phyloP scores from a whole-genome alignment of 73 alveolate genomes.

The Paramecium pentaurelia region DNA sequence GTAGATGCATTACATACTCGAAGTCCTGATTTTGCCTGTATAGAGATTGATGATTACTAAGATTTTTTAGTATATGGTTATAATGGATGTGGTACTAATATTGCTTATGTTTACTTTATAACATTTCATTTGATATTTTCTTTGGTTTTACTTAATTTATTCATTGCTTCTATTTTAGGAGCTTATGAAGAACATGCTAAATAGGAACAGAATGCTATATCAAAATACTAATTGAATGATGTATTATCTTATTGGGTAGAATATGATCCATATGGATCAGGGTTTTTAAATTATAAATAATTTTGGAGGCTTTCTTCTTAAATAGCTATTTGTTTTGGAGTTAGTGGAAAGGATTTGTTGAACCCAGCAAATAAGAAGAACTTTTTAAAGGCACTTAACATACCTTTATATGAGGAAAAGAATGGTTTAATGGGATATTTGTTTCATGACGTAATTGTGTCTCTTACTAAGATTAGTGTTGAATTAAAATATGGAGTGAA shows the following conservation, averaged over 20 bases:
- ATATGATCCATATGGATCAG: conserved; percentile 31
- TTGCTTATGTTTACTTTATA: not conserved
- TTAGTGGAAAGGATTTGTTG: not conserved
- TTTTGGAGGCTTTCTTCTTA: conserved; percentile 22
- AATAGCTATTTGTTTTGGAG: conserved; percentile 30
- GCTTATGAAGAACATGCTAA: conserved; percentile 50
- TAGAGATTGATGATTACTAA: not conserved
- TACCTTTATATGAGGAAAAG: not conserved
- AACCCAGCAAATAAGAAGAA: conserved; percentile 17
- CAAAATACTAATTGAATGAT: conserved; percentile 27
- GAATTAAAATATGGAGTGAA: conserved; percentile 2
- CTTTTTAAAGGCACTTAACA: conserved; percentile 1
- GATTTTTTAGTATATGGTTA: not conserved
- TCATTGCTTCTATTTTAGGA: conserved; percentile 7
- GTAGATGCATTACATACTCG: conserved; percentile 21
- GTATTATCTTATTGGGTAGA: not conserved
- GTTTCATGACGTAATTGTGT: conserved; percentile 23
- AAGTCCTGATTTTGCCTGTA: conserved; percentile 33
- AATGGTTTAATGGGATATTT: not conserved
- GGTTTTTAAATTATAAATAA: conserved; percentile 10
- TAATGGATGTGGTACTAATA: conserved; percentile 29
- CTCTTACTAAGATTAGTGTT: not conserved
- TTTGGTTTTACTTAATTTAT: conserved; percentile 2
- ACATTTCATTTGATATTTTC: conserved; percentile 28
- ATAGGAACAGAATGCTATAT: conserved; percentile 19